Evolutionary conservation across 805 yeast species (phyloP).

Genomic region (Barnettozyma vustinii): DNA sequence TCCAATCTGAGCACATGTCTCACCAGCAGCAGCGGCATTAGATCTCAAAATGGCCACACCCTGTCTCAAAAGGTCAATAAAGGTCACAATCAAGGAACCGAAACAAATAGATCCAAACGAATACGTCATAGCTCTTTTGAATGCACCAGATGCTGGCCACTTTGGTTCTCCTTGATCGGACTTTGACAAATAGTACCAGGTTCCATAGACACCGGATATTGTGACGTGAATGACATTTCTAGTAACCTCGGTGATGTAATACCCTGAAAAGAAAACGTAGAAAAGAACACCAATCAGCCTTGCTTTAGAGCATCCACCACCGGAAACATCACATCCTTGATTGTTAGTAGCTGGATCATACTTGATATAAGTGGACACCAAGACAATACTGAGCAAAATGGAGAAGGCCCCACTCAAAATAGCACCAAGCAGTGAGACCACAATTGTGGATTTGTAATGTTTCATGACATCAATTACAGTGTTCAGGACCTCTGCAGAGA

Average conservation of each 20-base stretch:
- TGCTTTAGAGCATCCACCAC: slow-evolving; percentile 52
- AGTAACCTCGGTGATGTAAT: slow-evolving; percentile 74
- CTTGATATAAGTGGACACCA: slow-evolving; percentile 75
- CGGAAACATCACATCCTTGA: slow-evolving; percentile 44
- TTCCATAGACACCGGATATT: slow-evolving; percentile 79
- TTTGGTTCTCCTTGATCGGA: slow-evolving; percentile 76
- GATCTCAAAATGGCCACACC: slow-evolving; percentile 47
- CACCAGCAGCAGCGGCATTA: slow-evolving; percentile 46
- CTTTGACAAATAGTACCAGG: slow-evolving; percentile 81
- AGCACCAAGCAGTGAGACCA: slow-evolving; percentile 57
- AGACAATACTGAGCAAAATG: slow-evolving; percentile 56
- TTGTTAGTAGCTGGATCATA: slow-evolving; percentile 53
- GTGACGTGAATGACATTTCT: slow-evolving; percentile 77
- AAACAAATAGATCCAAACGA: slow-evolving; percentile 89
- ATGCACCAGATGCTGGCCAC: slow-evolving; percentile 76
- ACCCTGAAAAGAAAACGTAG: slow-evolving; percentile 77
- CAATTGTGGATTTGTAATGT: slow-evolving; percentile 61
- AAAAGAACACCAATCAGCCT: slow-evolving; percentile 67
- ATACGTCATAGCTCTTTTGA: slow-evolving; percentile 73
- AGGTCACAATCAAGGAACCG: slow-evolving; percentile 69
- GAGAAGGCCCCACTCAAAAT: slow-evolving; percentile 57
- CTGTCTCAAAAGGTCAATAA: slow-evolving; percentile 63
- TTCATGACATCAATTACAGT: slow-evolving; percentile 76
- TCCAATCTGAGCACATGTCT: slow-evolving; percentile 46
- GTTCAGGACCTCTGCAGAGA: slow-evolving; percentile 63